Conservation (phyloP, 305 asterid species). For the Rubia tinctorum region DNA sequence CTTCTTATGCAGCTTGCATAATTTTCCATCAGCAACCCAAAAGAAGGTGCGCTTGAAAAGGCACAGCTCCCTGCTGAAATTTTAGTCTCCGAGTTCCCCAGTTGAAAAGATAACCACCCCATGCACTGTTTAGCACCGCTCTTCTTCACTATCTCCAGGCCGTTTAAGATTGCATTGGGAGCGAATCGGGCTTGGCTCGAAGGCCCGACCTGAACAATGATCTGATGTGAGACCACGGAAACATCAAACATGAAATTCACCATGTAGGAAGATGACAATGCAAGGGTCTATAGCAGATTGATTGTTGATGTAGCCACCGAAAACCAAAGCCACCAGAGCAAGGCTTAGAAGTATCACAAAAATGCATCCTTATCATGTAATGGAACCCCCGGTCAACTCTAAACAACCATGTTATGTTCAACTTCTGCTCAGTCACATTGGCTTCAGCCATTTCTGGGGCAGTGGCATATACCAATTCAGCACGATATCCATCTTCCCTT, state of each 20-base stretch:
- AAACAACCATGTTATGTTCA: conserved; percentile 35
- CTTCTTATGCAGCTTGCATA: conserved; percentile 98
- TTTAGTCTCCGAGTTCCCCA: conserved; percentile 27
- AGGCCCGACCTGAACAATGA: conserved; percentile 37
- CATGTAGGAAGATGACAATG: conserved; percentile 29
- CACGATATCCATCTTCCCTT: no score
- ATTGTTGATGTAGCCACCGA: conserved; percentile 31
- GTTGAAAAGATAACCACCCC: conserved; percentile 27
- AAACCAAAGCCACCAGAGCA: conserved; percentile 23
- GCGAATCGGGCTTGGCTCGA: conserved; percentile 16
- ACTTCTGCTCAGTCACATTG: conserved; percentile 30
- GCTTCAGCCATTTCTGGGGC: conserved; percentile 42
- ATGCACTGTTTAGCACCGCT: conserved; percentile 9
- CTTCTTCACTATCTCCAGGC: conserved; percentile 35
- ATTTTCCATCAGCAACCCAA: conserved; percentile 12
- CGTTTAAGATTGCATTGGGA: conserved; percentile 35
- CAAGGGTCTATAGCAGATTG: conserved; percentile 28
- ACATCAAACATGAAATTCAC: conserved; percentile 29
- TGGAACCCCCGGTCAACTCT: conserved; percentile 28
- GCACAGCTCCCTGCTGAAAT: conserved; percentile 5
- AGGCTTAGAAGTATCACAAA: conserved; percentile 36
- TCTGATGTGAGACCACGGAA: conserved; percentile 13
- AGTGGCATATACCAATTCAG: conserved; percentile 38
- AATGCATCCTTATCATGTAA: conserved; percentile 39
- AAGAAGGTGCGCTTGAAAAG: no score